Percentiles rank a stretch among this genome's conserved stretches.
Evolutionary conservation across 1,284 basidiomycete species (phyloP).

Genomic region (Quambalaria eucalypti): DNA sequence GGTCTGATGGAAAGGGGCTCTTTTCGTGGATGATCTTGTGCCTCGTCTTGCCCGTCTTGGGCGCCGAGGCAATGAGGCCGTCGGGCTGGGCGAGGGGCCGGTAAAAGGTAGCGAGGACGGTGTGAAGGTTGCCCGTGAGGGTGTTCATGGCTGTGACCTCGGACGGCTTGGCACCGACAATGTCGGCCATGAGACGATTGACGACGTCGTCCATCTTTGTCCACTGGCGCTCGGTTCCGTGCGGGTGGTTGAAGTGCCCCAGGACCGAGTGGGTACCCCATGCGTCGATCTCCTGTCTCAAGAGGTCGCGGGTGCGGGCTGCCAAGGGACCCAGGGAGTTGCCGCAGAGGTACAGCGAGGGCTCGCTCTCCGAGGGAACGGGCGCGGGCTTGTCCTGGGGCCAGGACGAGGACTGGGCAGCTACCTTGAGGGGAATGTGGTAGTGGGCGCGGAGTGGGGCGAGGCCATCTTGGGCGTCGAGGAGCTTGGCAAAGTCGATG

Average conservation of each 20-base stretch:
- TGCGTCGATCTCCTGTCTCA: conserved; percentile 76
- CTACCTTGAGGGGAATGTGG: neutral
- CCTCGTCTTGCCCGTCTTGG: conserved; percentile 15
- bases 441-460: conserved; percentile 4
- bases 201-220: conserved; percentile 66
- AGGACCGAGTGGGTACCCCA: conserved; percentile 73
- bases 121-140: conserved; percentile 86
- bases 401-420: neutral
- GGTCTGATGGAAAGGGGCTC: conserved; percentile 89
- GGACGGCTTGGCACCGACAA: conserved; percentile 76
- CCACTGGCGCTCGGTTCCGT: conserved; percentile 64
- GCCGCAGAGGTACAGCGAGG: conserved; percentile 77
- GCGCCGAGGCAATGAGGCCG: conserved; percentile 7
- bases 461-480: conserved; percentile 2
- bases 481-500: neutral
- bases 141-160: conserved; percentile 93
- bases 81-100: conserved; percentile 54
- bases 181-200: conserved; percentile 65
- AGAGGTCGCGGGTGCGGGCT: conserved; percentile 61
- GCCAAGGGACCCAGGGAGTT: conserved; percentile 85
- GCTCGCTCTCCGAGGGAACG: neutral
- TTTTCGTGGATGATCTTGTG: conserved; percentile 94
- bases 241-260: conserved; percentile 83
- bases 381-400: neutral
- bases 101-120: conserved; percentile 89